Conservation (phyloP, 2,329 filamentous ascomycete species). For the Colletotrichum sp. region DNA sequence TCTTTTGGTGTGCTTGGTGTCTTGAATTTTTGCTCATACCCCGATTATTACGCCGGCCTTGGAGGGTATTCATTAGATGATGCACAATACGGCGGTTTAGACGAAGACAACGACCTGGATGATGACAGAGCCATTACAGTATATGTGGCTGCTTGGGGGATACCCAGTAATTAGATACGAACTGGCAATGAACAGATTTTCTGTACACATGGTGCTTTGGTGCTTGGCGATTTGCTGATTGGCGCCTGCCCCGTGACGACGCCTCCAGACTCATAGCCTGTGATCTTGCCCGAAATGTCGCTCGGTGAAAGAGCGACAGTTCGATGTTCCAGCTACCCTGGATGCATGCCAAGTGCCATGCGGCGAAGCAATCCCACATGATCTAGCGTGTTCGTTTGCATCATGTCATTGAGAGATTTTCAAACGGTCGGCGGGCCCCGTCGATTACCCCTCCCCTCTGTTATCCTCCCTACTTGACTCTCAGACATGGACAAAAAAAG, state of each 20-base stretch:
- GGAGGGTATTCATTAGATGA: conserved; percentile 5
- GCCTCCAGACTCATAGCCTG: neutral
- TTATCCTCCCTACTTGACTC: neutral
- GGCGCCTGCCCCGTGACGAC: neutral
- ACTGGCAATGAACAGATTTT: conserved; percentile 1
- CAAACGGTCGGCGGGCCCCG: neutral
- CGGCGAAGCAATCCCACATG: neutral
- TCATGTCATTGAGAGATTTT: conserved; percentile 17
- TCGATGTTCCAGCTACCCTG: neutral
- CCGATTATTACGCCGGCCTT: conserved; percentile 9
- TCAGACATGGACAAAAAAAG: neutral
- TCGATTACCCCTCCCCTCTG: neutral
- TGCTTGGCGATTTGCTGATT: neutral
- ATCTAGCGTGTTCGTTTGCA: conserved; percentile 12
- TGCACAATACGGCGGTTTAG: conserved; percentile 18
- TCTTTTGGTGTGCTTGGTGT: conserved; percentile 5
- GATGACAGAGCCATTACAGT: conserved; percentile 17
- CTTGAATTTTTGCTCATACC: conserved; percentile 21
- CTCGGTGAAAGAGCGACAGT: neutral
- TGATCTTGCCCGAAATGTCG: neutral
- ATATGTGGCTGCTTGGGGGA: conserved; percentile 5
- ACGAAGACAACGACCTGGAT: conserved; percentile 22
- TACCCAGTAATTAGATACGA: conserved; percentile 19
- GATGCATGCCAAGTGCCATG: neutral
- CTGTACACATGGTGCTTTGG: neutral